phyloP scores from a whole-genome alignment of 2,329 filamentous ascomycete species.

The Sporothrix brunneoviolacea region DNA sequence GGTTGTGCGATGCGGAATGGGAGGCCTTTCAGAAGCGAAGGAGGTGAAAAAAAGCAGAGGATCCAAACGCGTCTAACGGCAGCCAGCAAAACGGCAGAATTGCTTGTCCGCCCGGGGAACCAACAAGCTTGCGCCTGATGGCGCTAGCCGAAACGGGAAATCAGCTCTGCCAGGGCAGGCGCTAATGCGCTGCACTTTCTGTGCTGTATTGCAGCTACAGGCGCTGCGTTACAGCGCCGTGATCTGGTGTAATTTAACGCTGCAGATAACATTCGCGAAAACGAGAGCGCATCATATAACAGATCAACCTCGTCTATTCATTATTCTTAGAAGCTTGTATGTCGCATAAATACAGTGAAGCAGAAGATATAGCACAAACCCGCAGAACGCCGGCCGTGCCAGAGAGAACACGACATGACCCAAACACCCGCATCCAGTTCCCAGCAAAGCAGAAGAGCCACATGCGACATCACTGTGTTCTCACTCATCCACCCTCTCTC shows the following conservation, averaged over 20 bases:
- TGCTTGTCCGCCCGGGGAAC: no score
- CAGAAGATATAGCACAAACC: background rate
- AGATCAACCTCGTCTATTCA: constrained; percentile 8
- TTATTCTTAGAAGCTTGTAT: constrained; percentile 5
- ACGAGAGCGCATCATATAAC: no score
- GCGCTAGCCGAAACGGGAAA: constrained; percentile 12
- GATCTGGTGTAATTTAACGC: no score
- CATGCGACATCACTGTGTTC: no score
- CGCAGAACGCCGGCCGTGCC: background rate
- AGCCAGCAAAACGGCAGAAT: background rate
- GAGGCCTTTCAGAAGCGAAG: background rate
- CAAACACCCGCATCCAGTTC: background rate
- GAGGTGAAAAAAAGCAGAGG: constrained; percentile 3
- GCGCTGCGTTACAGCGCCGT: no score
- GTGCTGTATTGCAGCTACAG: no score
- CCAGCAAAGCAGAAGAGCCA: background rate
- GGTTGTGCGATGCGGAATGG: background rate
- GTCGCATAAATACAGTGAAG: background rate
- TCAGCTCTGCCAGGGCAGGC: no score
- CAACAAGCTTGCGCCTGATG: background rate
- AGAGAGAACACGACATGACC: background rate
- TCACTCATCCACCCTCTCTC: no score
- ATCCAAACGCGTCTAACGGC: constrained; percentile 15
- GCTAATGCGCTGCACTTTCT: no score
- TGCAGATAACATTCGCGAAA: no score